phyloP scores from a whole-genome alignment of 2,329 filamentous ascomycete genomes.

The Nemania sp. region DNA sequence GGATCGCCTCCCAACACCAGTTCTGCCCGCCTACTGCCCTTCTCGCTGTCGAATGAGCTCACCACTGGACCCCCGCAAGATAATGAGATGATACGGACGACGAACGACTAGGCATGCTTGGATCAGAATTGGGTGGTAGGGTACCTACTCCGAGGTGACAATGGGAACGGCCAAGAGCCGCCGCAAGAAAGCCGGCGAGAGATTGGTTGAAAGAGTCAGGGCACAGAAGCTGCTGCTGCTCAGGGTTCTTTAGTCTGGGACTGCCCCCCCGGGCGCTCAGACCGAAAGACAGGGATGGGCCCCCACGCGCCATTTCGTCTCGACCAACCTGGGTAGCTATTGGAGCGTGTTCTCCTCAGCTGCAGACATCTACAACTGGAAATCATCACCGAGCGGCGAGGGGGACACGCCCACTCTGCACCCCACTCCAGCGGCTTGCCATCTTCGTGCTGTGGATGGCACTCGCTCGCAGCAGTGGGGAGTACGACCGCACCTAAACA shows the following conservation, averaged over 20 bases:
- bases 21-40: too few species aligned
- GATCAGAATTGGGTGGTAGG: neutral
- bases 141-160: neutral
- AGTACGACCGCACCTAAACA: constrained; percentile 16
- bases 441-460: constrained; percentile 23
- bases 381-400: constrained; percentile 30
- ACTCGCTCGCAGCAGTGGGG: constrained; percentile 21
- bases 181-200: constrained; percentile 1
- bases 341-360: constrained; percentile 22
- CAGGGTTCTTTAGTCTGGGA: too few species aligned
- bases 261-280: constrained; percentile 10
- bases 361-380: constrained; percentile 26
- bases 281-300: constrained; percentile 16
- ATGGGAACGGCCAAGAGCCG: constrained; percentile 7
- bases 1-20: neutral
- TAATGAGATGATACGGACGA: neutral
- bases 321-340: constrained; percentile 11
- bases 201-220: neutral
- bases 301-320: constrained; percentile 30
- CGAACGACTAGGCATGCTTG: neutral
- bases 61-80: neutral
- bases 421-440: constrained; percentile 25
- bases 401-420: constrained; percentile 14
- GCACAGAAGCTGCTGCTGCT: too few species aligned
- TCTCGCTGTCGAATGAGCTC: constrained; percentile 2